These are phyloP conservation scores for Xylaria nigripes DNA, from an alignment of 495 filamentous ascomycete species.

Conservation along the genomic window DNA sequence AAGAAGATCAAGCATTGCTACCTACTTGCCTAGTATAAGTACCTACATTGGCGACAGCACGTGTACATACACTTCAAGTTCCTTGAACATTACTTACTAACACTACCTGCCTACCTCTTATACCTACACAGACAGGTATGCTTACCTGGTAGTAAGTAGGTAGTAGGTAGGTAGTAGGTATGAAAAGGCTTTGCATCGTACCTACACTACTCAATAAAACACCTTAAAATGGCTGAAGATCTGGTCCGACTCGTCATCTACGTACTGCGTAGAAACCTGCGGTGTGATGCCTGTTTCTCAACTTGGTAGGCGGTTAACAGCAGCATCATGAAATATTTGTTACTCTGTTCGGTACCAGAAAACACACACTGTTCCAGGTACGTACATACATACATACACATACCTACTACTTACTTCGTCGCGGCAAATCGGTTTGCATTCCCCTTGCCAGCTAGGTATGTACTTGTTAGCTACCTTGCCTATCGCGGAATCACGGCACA, in stretches of 20 bases:
- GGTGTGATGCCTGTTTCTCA: conserved; percentile 3
- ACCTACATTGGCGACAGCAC: too few species aligned
- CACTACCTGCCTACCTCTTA: too few species aligned
- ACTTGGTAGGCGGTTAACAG: conserved; percentile 9
- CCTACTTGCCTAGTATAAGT: too few species aligned
- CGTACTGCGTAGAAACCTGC: background rate
- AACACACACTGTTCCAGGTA: conserved; percentile 8
- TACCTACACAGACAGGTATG: too few species aligned
- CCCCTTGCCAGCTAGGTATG: conserved; percentile 5
- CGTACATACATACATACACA: too few species aligned
- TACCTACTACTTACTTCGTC: background rate
- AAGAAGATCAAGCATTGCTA: too few species aligned
- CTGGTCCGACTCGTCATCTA: background rate
- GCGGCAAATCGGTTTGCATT: conserved; percentile 13
- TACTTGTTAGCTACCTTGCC: conserved; percentile 1
- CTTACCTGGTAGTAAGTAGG: too few species aligned
- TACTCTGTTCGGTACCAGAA: conserved; percentile 9
- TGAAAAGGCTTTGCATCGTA: too few species aligned
- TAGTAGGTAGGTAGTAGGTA: too few species aligned
- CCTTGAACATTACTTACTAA: too few species aligned
- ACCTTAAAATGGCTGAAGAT: too few species aligned
- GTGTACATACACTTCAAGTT: too few species aligned
- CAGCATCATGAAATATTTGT: background rate
- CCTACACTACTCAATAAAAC: background rate
- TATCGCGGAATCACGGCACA: conserved; percentile 14